Evolutionary conservation across 2,329 filamentous ascomycete genomes (phyloP).

Genomic region (Xylariaceae sp.): DNA sequence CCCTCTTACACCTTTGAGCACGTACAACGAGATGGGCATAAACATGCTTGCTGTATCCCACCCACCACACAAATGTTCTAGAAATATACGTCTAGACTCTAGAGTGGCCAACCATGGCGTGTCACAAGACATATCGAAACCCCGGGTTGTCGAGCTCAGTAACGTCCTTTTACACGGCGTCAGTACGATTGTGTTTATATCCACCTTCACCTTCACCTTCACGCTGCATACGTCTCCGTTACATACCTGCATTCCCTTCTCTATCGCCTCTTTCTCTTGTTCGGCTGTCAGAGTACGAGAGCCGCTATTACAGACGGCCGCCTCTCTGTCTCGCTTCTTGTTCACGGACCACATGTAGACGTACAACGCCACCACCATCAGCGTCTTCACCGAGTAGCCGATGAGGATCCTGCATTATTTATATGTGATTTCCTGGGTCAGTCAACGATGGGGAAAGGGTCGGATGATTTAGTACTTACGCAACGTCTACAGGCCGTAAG

Average conservation of each 20-base stretch:
- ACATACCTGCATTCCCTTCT: slow-evolving; percentile 42
- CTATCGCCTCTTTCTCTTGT: slow-evolving; percentile 45
- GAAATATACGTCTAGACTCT: no score
- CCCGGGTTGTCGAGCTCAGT: slow-evolving; percentile 17
- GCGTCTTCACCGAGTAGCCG: slow-evolving; percentile 48
- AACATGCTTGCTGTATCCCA: no score
- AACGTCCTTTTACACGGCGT: slow-evolving; percentile 8
- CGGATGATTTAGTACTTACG: slow-evolving; percentile 25
- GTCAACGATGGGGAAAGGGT: not conserved
- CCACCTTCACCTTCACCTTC: not conserved
- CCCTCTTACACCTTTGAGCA: no score
- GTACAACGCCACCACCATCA: slow-evolving; percentile 45
- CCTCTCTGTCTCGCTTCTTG: slow-evolving; percentile 46
- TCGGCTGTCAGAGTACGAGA: slow-evolving; percentile 33
- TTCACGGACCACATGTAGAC: slow-evolving; percentile 51
- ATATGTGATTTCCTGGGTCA: not conserved
- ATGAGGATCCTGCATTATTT: slow-evolving; percentile 42
- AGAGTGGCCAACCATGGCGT: no score
- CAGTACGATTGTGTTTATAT: slow-evolving; percentile 1
- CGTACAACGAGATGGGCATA: no score
- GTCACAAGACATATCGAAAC: slow-evolving; percentile 15
- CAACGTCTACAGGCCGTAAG: slow-evolving; percentile 33
- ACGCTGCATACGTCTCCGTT: not conserved
- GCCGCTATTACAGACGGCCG: slow-evolving; percentile 22
- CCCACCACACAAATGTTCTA: no score